A percentile compares a stretch with the other conserved stretches of the same genome.
These are phyloP conservation scores for Alternaria tenuissima DNA, from an alignment of 2,329 filamentous ascomycete species.

Conservation along the genomic window DNA sequence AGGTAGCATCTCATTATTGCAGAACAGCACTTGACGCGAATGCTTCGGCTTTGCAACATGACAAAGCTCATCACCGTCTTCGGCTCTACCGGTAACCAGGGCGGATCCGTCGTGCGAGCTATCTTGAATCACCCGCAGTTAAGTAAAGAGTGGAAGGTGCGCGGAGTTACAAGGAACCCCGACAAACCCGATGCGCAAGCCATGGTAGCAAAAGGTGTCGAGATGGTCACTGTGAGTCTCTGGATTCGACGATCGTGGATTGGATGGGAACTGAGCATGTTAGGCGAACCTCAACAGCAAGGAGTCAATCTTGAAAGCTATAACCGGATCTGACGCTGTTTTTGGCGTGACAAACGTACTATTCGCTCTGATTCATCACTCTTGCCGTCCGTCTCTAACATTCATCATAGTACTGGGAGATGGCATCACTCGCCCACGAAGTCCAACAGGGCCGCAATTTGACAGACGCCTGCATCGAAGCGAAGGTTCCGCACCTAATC, in stretches of 20 bases:
- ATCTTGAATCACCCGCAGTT: constrained; percentile 57
- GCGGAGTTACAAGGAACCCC: constrained; percentile 60
- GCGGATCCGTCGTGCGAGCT: constrained; percentile 57
- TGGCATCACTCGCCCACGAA: constrained; percentile 15
- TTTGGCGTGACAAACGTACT: constrained; percentile 57
- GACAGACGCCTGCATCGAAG: constrained; percentile 16
- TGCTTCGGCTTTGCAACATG: constrained; percentile 20
- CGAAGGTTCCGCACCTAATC: constrained; percentile 29
- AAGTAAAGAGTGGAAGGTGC: constrained; percentile 58
- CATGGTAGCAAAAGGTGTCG: constrained; percentile 18
- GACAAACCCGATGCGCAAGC: constrained; percentile 30
- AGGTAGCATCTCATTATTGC: background rate
- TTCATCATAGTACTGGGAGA: constrained; percentile 17
- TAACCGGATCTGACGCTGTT: constrained; percentile 58
- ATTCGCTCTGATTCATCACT: background rate
- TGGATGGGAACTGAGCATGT: background rate
- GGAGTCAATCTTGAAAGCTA: constrained; percentile 52
- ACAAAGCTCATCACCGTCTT: constrained; percentile 53
- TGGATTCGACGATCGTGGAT: background rate
- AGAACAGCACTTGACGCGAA: background rate
- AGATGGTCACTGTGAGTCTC: constrained; percentile 26
- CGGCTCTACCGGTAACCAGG: constrained; percentile 63
- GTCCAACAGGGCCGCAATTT: constrained; percentile 30
- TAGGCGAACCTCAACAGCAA: constrained; percentile 54
- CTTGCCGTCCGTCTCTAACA: background rate